Percentiles rank a stretch among this genome's conserved stretches.
phyloP scores from a whole-genome alignment of 768 basidiomycete genomes.

The Russula vinacea region DNA sequence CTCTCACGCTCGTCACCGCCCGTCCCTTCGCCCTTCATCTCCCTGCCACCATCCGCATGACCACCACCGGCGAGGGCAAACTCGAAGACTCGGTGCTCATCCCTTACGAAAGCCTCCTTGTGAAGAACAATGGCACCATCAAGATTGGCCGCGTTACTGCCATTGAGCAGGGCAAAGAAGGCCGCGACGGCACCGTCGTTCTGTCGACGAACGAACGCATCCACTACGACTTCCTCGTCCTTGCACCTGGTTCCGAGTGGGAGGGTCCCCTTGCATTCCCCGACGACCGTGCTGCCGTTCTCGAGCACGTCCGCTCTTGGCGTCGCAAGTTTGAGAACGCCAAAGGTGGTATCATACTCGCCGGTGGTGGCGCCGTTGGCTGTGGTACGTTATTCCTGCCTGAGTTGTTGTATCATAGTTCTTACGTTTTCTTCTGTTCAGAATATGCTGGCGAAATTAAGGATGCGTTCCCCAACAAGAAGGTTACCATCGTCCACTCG shows the following conservation, averaged over 20 bases:
- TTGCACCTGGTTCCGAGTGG: constrained; percentile 27
- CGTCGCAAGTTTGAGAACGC: constrained; percentile 35
- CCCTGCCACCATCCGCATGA: constrained; percentile 52
- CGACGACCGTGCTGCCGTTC: constrained; percentile 30
- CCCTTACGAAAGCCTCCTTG: constrained; percentile 25
- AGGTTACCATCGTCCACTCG: constrained; percentile 62
- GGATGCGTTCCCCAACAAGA: constrained; percentile 44
- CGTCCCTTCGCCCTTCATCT: constrained; percentile 51
- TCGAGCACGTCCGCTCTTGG: constrained; percentile 34
- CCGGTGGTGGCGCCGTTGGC: constrained; percentile 42
- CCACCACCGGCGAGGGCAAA: constrained; percentile 45
- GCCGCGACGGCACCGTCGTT: constrained; percentile 15
- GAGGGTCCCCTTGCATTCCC: constrained; percentile 43
- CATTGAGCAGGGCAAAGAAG: constrained; percentile 18
- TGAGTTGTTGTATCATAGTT: neutral
- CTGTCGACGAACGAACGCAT: constrained; percentile 23
- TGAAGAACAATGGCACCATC: constrained; percentile 23
- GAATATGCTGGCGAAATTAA: constrained; percentile 48
- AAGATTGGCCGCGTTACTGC: constrained; percentile 24
- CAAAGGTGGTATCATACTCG: constrained; percentile 35
- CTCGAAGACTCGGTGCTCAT: constrained; percentile 33
- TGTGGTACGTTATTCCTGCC: constrained; percentile 38
- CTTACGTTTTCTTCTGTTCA: constrained; percentile 24
- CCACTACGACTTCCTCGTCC: constrained; percentile 25
- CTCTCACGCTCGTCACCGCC: constrained; percentile 53